Percentiles rank a stretch among this genome's conserved stretches.
phyloP scores from a whole-genome alignment of 2,329 filamentous ascomycete genomes.

The Penicillium sp. region DNA sequence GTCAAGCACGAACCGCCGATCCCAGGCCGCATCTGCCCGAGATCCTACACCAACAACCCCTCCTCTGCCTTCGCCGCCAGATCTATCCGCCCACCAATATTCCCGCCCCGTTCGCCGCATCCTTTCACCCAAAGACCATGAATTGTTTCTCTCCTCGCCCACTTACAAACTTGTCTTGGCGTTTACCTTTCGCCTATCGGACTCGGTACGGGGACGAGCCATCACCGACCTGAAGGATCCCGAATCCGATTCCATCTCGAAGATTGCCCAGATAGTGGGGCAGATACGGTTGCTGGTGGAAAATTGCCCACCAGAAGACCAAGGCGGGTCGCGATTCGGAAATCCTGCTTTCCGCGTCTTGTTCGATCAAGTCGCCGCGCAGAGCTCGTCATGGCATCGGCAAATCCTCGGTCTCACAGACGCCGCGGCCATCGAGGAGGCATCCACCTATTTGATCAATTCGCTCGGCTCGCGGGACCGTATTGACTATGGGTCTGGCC shows the following conservation, averaged over 20 bases:
- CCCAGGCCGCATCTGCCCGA: constrained; percentile 30
- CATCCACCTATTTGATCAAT: constrained; percentile 78
- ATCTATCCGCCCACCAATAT: constrained; percentile 65
- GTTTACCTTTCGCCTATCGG: constrained; percentile 85
- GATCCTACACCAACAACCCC: constrained; percentile 76
- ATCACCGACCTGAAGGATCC: constrained; percentile 32
- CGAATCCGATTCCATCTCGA: constrained; percentile 63
- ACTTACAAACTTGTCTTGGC: constrained; percentile 76
- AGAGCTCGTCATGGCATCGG: constrained; percentile 47
- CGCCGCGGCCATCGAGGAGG: constrained; percentile 66
- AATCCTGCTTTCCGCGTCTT: constrained; percentile 89
- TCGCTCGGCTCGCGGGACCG: constrained; percentile 83
- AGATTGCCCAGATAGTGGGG: constrained; percentile 71
- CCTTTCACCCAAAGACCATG: constrained; percentile 77
- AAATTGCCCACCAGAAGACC: constrained; percentile 78
- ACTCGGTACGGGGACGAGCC: constrained; percentile 67
- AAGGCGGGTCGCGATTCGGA: constrained; percentile 87
- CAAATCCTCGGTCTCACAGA: constrained; percentile 44
- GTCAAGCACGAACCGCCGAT: constrained; percentile 37
- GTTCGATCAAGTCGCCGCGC: constrained; percentile 59
- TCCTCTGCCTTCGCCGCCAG: constrained; percentile 69
- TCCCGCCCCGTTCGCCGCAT: constrained; percentile 75
- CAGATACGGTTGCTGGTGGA: constrained; percentile 69
- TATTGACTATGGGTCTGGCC: constrained; percentile 96
- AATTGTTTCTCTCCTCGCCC: constrained; percentile 76